Base-by-base conservation (phyloP, 305 asterid species). In the Vinca major region DNA sequence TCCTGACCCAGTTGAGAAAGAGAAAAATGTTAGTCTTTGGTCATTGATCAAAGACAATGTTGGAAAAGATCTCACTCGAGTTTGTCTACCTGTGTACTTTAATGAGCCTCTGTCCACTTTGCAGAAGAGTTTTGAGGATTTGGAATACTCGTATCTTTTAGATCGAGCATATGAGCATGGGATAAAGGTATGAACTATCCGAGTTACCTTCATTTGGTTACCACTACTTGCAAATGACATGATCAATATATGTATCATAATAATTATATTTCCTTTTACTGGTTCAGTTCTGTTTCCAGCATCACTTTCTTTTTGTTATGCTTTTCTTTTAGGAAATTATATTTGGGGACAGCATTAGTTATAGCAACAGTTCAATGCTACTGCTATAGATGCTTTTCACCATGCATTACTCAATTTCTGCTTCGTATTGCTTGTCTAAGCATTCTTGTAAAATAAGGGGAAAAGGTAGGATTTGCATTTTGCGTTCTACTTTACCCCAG, bases 1-100 rank as follows among this genome's bases (percentile, higher is more conserved):
- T 57, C 98, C 98, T 0, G 95, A 92, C 77, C 98, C 98, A 58
- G 56, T 88, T 67, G 98, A 88, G 86, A 88, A 88, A 78, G 98
- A 92, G 80, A 90, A 86, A 78, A 92, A 84, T 40, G 90, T 86
- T 54, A 90, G 98, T 77, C 83, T 92, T 63, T 92, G 98, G 98
- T 87, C 98, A 69, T 83, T 90, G 86, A 90, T 92, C 80, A 92
- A 92, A 80, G 98, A 90, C 80, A 92, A 90, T 78, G 90, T 92
- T 13, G 98, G 98, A 63, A 92, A 92, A 79, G 98, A 92, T 79
- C 83, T 92, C 73, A 86, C 97, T 12, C 82, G 91, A 67, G 97
- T 92, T 57, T 92, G 98, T 79, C 87, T 92, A 63, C 98, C 98
- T 21, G 98, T 92, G 54, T 92, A 84, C 79, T 92, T 92, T 72